Evolutionary conservation across 495 filamentous ascomycete species (phyloP).

Genomic region (Aspergillus ellipticus): DNA sequence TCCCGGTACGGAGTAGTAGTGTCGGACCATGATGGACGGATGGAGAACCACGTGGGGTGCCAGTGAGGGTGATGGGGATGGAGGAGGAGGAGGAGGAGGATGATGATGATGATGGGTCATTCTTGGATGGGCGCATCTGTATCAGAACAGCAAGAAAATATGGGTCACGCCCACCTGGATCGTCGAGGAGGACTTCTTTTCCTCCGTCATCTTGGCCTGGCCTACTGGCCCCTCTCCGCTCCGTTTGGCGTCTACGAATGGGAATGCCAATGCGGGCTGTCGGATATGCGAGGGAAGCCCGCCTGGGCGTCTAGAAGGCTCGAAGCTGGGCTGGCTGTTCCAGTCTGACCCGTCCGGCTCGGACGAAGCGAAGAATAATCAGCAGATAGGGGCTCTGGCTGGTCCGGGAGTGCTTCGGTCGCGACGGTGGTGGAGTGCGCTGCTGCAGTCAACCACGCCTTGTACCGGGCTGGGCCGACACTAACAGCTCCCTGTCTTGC

Average conservation of each 20-base stretch:
- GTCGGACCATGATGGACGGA: background rate
- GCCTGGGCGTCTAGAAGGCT: background rate
- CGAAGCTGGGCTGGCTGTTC: background rate
- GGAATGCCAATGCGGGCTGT: background rate
- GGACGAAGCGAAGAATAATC: background rate
- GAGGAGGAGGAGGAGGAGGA: too few species aligned
- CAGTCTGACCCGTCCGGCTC: background rate
- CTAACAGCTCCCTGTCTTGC: background rate
- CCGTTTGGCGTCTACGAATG: background rate
- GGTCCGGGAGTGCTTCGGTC: background rate
- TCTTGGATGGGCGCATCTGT: too few species aligned
- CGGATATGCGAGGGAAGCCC: background rate
- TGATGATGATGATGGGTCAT: background rate
- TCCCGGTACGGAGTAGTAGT: background rate
- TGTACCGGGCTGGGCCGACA: background rate
- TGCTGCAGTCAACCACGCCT: background rate
- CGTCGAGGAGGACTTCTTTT: background rate
- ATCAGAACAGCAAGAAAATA: background rate
- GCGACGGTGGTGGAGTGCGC: background rate
- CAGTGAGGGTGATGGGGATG: background rate
- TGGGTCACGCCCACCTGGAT: constrained; percentile 2
- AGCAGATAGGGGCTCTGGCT: background rate
- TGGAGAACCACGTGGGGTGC: background rate
- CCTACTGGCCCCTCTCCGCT: background rate
- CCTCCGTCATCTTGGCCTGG: background rate